Evolutionary conservation across 1,284 basidiomycete species (phyloP).

Genomic region (Trichosporon sp.): DNA sequence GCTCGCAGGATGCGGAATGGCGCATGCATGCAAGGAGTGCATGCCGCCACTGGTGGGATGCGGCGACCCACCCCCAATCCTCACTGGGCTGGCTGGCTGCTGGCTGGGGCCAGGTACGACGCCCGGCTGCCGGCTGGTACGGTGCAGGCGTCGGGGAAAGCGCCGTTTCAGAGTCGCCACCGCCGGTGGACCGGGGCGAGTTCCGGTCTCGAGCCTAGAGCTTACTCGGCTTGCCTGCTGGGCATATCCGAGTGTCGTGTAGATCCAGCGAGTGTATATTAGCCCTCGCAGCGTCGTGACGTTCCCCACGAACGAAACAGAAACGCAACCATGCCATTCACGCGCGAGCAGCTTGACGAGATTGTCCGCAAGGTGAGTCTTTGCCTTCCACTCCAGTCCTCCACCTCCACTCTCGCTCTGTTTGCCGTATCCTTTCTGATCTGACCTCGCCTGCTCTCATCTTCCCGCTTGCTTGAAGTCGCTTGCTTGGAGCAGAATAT

Average conservation of each 20-base stretch:
- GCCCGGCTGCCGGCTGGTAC: no score
- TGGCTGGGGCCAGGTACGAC: no score
- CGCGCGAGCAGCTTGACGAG: slow-evolving; percentile 20
- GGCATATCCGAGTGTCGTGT: neutral
- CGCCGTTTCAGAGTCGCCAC: neutral
- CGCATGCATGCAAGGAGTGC: no score
- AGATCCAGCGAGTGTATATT: neutral
- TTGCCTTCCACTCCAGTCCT: no score
- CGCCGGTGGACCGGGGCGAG: neutral
- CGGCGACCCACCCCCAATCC: neutral
- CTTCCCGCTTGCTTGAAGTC: no score
- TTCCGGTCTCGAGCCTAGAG: neutral
- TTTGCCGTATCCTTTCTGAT: no score
- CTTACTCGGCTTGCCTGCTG: neutral
- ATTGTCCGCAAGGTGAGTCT: slow-evolving; percentile 21
- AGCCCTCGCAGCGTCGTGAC: neutral
- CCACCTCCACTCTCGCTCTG: neutral
- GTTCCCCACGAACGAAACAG: neutral
- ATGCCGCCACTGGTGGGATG: no score
- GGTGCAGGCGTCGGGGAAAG: neutral
- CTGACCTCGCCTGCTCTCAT: no score
- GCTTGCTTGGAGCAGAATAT: neutral
- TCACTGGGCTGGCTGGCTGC: no score
- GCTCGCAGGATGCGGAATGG: no score
- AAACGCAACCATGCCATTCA: slow-evolving; percentile 19